Conservation (phyloP, 2,329 filamentous ascomycete genomes). For the Zymoseptoria passerinii region DNA sequence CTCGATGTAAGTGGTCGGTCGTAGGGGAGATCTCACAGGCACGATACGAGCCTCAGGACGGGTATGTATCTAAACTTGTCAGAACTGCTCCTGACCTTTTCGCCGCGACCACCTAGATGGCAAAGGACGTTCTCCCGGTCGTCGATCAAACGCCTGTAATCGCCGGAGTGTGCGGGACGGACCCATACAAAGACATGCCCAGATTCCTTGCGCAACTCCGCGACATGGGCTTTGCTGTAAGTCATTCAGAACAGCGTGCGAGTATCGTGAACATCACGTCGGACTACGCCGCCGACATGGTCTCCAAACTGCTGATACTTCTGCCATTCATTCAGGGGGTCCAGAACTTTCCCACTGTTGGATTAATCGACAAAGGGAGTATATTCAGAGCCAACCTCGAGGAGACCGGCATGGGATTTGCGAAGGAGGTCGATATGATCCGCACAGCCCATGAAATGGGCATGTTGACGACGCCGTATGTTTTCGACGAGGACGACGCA, state of each 20-base stretch:
- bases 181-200: conserved; percentile 58
- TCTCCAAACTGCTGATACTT: neutral
- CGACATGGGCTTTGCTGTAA: conserved; percentile 50
- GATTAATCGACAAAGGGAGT: conserved; percentile 64
- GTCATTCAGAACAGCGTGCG: too few relatives aligned
- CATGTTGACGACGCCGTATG: conserved; percentile 61
- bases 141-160: conserved; percentile 57
- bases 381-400: conserved; percentile 60
- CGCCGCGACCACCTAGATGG: too few relatives aligned
- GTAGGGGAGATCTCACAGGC: too few relatives aligned
- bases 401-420: conserved; percentile 64
- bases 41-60: too few relatives aligned
- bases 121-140: conserved; percentile 57
- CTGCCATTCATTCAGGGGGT: conserved; percentile 28
- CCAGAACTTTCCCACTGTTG: conserved; percentile 68
- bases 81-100: too few relatives aligned
- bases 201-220: conserved; percentile 53
- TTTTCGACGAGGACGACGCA: conserved; percentile 56
- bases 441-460: conserved; percentile 48
- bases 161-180: conserved; percentile 62
- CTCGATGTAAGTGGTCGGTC: too few relatives aligned
- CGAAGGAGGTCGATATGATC: conserved; percentile 59
- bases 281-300: too few relatives aligned
- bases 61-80: too few relatives aligned
- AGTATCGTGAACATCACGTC: too few relatives aligned